Evolutionary conservation across 139 green algal genomes (phyloP).

Genomic region (Tetraselmis chui): DNA sequence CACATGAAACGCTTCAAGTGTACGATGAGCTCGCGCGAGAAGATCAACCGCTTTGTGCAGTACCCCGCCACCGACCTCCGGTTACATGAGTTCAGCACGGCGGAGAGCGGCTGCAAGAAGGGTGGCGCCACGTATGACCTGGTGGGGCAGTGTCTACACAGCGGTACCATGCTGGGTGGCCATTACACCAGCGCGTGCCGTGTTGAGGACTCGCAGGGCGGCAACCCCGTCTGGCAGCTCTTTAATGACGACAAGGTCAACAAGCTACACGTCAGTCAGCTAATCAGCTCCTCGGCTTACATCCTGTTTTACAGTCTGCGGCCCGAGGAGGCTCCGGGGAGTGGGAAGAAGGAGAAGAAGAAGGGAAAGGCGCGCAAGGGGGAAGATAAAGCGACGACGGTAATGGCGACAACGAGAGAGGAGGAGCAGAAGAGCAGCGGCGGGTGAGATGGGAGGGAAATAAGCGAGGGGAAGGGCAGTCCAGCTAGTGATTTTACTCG

Average conservation of each 20-base stretch:
- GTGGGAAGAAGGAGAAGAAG: neutral
- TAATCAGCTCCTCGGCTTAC: slow-evolving; percentile 26
- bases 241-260: slow-evolving; percentile 38
- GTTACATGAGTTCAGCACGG: neutral
- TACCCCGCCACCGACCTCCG: neutral
- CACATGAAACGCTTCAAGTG: slow-evolving; percentile 58
- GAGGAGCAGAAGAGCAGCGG: neutral
- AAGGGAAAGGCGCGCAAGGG: no score
- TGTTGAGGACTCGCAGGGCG: slow-evolving; percentile 7
- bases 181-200: slow-evolving; percentile 41
- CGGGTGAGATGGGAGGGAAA: neutral
- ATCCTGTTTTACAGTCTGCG: slow-evolving; percentile 33
- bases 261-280: slow-evolving; percentile 7
- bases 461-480: neutral
- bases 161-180: slow-evolving; percentile 13
- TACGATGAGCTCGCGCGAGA: slow-evolving; percentile 1
- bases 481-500: neutral
- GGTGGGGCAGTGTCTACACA: neutral
- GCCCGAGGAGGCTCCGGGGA: neutral
- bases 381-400: no score
- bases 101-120: neutral
- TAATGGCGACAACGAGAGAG: no score
- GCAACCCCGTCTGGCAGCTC: slow-evolving; percentile 14
- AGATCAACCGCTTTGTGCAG: neutral
- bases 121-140: neutral